These are phyloP conservation scores for Rosa rugosa DNA, from an alignment of 306 rosid species.

Conservation along the genomic window DNA sequence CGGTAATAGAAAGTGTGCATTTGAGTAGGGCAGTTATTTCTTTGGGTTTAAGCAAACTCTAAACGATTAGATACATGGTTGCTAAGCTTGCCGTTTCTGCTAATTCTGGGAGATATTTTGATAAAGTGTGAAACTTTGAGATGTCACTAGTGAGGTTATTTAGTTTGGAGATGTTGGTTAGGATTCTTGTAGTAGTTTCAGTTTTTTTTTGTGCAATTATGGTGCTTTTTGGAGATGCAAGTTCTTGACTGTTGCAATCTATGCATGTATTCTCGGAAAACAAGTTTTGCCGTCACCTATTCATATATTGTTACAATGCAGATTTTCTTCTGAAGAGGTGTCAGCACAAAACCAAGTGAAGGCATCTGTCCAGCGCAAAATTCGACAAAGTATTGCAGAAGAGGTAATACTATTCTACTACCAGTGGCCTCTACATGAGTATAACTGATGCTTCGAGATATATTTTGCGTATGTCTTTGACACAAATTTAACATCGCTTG, in stretches of 20 bases:
- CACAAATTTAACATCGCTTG: constrained; percentile 10
- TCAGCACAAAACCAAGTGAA: constrained; percentile 99
- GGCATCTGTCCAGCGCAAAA: constrained; percentile 92
- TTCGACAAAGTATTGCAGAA: constrained; percentile 93
- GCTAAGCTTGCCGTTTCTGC: neutral
- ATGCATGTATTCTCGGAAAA: neutral
- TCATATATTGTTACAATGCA: constrained; percentile 23
- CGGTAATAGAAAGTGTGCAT: neutral
- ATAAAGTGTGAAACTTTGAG: neutral
- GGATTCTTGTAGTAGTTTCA: neutral
- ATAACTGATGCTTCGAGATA: neutral
- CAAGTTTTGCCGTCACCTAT: no score
- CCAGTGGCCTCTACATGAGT: constrained; percentile 11
- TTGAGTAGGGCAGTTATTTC: neutral
- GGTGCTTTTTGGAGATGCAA: neutral
- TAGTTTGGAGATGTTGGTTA: neutral
- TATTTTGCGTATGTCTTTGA: neutral
- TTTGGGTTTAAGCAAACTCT: neutral
- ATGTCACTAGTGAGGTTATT: neutral
- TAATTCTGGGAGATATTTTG: neutral
- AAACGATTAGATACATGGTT: neutral
- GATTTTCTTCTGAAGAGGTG: constrained; percentile 88
- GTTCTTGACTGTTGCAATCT: neutral
- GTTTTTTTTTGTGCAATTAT: neutral
- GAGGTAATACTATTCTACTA: constrained; percentile 53